Conservation (phyloP, 2,329 filamentous ascomycete genomes). For the Verticillium tricorpus region DNA sequence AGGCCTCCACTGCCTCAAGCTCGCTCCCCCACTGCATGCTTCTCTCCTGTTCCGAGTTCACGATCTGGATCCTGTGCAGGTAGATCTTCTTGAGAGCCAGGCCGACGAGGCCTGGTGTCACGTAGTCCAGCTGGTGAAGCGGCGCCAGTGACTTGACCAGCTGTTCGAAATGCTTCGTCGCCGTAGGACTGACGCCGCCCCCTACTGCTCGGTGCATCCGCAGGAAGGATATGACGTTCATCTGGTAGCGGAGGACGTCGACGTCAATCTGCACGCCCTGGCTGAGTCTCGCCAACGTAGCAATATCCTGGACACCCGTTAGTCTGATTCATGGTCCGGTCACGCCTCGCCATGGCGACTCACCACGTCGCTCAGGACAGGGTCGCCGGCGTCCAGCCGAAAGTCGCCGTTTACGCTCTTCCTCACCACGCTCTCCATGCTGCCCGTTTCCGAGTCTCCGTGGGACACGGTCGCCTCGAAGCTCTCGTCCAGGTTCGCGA, state of each 20-base stretch:
- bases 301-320: slow-evolving; percentile 44
- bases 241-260: slow-evolving; percentile 77
- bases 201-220: slow-evolving; percentile 82
- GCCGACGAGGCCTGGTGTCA: slow-evolving; percentile 77
- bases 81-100: slow-evolving; percentile 86
- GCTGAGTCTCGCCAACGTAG: slow-evolving; percentile 53
- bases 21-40: slow-evolving; percentile 94
- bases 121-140: slow-evolving; percentile 74
- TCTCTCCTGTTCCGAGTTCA: slow-evolving; percentile 66
- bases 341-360: slow-evolving; percentile 7
- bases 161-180: slow-evolving; percentile 71
- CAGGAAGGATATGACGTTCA: slow-evolving; percentile 84
- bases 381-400: slow-evolving; percentile 14
- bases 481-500: slow-evolving; percentile 67
- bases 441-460: slow-evolving; percentile 23
- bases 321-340: not conserved
- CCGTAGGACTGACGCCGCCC: slow-evolving; percentile 70
- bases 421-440: slow-evolving; percentile 42
- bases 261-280: slow-evolving; percentile 61
- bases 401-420: slow-evolving; percentile 18
- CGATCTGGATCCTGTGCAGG: slow-evolving; percentile 73
- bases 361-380: slow-evolving; percentile 40
- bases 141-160: slow-evolving; percentile 71
- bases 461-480: slow-evolving; percentile 26
- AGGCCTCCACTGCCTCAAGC: slow-evolving; percentile 58